Evolutionary conservation across 1,284 basidiomycete species (phyloP), one percentile per base, ranked within the genome.

Genomic region (Tylopilus sp.): DNA sequence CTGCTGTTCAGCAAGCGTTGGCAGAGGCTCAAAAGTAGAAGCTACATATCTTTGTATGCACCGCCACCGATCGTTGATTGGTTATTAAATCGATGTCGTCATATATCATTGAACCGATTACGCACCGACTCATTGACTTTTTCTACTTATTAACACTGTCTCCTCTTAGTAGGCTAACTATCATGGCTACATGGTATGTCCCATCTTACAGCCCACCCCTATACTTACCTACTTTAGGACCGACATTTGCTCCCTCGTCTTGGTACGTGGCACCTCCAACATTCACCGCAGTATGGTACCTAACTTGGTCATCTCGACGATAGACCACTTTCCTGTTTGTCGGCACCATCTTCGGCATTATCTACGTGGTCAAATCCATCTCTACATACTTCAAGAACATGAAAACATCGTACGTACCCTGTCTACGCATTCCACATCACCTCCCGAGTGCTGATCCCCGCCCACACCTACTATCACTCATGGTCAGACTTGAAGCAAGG

Each of bases 1-100:
- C 88, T 61, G 96, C 95, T 0, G 90, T 98, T 16, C 86, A 90
- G 75, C 82, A 86, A 71, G 91, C 90, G 0, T 80, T 87, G 60
- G 80, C 86, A 26, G 83, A 84, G 54, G 39, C 29, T 29, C 29
- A 8, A 8, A 86, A 87, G 39, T 26, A 22, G 29, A 44, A 29
- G 29, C 29, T 29, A 29, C 29, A 29, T 29, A 29, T 29, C 29
- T 51, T 51, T 16, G 49, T 53, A n/a, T 36, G 41, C 55, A 58
- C 51, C 29, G 53, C 66, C 39, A 58, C 18, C 16, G 39, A 41
- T 19, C 15, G 15, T 15, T 39, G 36, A 13, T 39, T 39, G 15
- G 4, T 39, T 39, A 39, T 39, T 39, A 39, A 39, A 36, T 36
- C 10, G 36, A 36, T 36, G 36, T 36, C 36, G 36, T 39, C 66